These are phyloP conservation scores for Hypoxylon crocopeplum DNA, from an alignment of 495 filamentous ascomycete species.

Conservation along the genomic window DNA sequence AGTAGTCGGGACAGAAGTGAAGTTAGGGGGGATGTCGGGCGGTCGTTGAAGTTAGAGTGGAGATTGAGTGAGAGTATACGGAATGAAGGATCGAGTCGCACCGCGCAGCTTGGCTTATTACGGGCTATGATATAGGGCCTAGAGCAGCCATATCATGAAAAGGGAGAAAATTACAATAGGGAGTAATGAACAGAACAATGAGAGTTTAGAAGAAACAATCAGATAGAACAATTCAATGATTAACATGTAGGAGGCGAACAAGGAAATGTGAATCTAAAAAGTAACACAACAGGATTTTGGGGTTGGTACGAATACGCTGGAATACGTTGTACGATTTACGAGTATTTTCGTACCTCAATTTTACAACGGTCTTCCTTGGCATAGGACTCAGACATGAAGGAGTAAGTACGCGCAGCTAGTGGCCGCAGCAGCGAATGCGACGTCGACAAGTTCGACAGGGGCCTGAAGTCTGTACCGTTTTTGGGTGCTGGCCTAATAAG, in stretches of 20 bases:
- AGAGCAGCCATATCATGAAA: constrained; percentile 6
- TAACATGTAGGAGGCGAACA: not conserved
- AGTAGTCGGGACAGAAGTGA: not conserved
- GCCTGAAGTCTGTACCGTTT: not conserved
- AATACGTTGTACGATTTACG: not conserved
- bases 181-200: not conserved
- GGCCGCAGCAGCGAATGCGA: constrained; percentile 9
- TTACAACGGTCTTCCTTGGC: constrained; percentile 23
- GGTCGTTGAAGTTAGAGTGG: not conserved
- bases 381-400: constrained; percentile 13
- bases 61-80: not conserved
- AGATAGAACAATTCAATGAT: not conserved
- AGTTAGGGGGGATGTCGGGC: not conserved
- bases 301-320: not conserved
- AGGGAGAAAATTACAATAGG: not conserved
- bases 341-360: not conserved
- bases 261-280: constrained; percentile 9
- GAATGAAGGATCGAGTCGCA: constrained; percentile 4
- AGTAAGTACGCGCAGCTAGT: constrained; percentile 8
- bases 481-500: not conserved
- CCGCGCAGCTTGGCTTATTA: not conserved
- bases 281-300: constrained; percentile 20
- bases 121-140: constrained; percentile 9
- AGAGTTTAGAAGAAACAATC: not conserved
- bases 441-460: not conserved